Conservation (phyloP, 2,329 filamentous ascomycete species). For the Metarhizium album region DNA sequence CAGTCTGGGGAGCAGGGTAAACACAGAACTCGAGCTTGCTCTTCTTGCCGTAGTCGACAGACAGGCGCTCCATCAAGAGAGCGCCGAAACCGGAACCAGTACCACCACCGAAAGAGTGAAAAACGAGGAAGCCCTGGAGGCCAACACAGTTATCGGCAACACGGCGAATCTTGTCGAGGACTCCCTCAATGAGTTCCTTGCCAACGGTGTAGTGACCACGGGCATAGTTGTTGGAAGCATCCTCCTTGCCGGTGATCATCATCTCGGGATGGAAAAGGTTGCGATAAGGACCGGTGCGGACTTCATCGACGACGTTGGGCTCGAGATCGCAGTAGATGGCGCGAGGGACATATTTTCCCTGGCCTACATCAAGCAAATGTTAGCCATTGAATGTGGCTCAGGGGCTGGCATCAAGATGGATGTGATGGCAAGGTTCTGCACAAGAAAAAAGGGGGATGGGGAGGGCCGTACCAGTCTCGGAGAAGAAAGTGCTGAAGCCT, state of each 20-base stretch:
- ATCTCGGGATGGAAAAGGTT: conserved; percentile 97
- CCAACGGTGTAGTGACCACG: conserved; percentile 99
- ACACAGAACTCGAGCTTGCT: conserved; percentile 99
- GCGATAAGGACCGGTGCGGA: conserved; percentile 94
- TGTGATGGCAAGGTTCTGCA: background rate
- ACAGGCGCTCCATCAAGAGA: conserved; percentile 96
- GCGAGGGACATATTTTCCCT: conserved; percentile 97
- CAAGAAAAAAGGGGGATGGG: conserved; percentile 1
- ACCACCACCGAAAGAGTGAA: conserved; percentile 99
- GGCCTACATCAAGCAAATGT: conserved; percentile 44
- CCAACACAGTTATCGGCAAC: conserved; percentile 97
- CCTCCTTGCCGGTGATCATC: conserved; percentile 99
- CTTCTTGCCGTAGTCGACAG: conserved; percentile 99
- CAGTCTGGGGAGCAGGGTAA: conserved; percentile 94
- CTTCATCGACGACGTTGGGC: conserved; percentile 98
- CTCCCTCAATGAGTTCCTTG: conserved; percentile 98
- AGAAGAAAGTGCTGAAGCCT: conserved; percentile 99
- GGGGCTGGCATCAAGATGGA: background rate
- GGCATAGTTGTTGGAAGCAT: conserved; percentile 99
- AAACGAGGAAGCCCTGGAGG: conserved; percentile 98
- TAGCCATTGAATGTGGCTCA: background rate
- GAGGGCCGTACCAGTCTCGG: conserved; percentile 75
- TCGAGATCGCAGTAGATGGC: conserved; percentile 99
- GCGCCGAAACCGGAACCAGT: conserved; percentile 98
- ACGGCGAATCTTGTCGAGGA: conserved; percentile 93